phyloP scores from a whole-genome alignment of 371 early-diverging fungal genomes.

The Mortierella sp. region DNA sequence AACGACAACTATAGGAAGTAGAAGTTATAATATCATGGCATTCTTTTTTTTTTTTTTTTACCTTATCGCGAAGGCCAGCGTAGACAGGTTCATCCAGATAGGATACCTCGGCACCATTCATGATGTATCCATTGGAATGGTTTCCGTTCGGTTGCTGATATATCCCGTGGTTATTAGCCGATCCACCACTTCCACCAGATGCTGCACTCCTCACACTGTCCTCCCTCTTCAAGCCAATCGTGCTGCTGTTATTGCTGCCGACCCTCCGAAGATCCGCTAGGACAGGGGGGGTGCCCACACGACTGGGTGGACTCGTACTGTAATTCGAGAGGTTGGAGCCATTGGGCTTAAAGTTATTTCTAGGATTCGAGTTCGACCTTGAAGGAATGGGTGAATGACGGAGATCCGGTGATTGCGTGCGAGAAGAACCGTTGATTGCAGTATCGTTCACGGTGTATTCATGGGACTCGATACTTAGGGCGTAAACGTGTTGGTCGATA shows the following conservation, averaged over 20 bases:
- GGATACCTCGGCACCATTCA: slow-evolving; percentile 3
- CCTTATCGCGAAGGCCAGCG: slow-evolving; percentile 42
- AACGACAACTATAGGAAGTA: too few species aligned
- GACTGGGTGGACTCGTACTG: slow-evolving; percentile 17
- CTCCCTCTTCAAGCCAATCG: slow-evolving; percentile 17
- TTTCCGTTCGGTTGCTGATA: slow-evolving; percentile 28
- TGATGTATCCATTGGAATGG: slow-evolving; percentile 2
- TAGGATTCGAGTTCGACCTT: slow-evolving; percentile 20
- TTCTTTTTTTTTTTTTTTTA: slow-evolving; percentile 46
- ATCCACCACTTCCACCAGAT: slow-evolving; percentile 29
- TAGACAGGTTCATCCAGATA: slow-evolving; percentile 37
- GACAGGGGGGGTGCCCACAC: slow-evolving; percentile 15
- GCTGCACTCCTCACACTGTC: slow-evolving; percentile 38
- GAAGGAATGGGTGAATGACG: slow-evolving; percentile 19
- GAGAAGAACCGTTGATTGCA: not conserved
- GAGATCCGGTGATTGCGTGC: slow-evolving; percentile 11
- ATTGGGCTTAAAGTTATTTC: not conserved
- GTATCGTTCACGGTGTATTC: slow-evolving; percentile 17
- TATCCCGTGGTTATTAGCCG: not conserved
- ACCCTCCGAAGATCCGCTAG: slow-evolving; percentile 15
- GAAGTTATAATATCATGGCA: too few species aligned
- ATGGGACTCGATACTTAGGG: slow-evolving; percentile 34
- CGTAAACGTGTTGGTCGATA: slow-evolving; percentile 29
- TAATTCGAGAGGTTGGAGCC: not conserved
- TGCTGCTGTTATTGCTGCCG: slow-evolving; percentile 22